Evolutionary conservation across 2,329 filamentous ascomycete genomes (phyloP).

Genomic region (Rutstroemia sp.): DNA sequence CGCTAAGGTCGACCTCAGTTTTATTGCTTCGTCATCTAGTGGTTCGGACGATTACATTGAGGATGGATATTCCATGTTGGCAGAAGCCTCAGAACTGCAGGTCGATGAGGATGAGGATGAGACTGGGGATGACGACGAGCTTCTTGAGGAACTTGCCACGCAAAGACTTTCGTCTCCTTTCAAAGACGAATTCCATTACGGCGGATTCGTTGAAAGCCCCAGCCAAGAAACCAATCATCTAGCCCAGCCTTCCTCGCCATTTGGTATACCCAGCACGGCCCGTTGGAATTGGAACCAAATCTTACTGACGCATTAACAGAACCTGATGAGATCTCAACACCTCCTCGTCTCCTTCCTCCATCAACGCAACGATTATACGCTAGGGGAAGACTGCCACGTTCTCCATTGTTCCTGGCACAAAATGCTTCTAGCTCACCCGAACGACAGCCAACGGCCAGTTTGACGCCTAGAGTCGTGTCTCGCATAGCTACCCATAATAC

Average conservation of each 20-base stretch:
- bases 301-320: constrained; percentile 13
- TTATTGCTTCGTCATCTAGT: neutral
- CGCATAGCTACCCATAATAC: constrained; percentile 21
- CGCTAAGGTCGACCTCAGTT: neutral
- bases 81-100: constrained; percentile 2
- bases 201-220: constrained; percentile 23
- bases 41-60: neutral
- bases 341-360: constrained; percentile 15
- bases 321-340: constrained; percentile 25
- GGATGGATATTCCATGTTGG: neutral
- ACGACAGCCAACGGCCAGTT: constrained; percentile 14
- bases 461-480: constrained; percentile 22
- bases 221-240: constrained; percentile 4
- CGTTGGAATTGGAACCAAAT: too few relatives aligned
- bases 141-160: neutral
- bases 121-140: neutral
- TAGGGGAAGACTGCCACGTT: constrained; percentile 24
- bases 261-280: constrained; percentile 8
- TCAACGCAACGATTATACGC: constrained; percentile 9
- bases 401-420: constrained; percentile 28
- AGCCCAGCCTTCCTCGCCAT: constrained; percentile 15
- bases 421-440: constrained; percentile 29
- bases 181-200: constrained; percentile 26
- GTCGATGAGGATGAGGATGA: neutral
- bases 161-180: constrained; percentile 9